Conservation (phyloP, 192 early-diverging fungal genomes). For the Podochytrium sp. region DNA sequence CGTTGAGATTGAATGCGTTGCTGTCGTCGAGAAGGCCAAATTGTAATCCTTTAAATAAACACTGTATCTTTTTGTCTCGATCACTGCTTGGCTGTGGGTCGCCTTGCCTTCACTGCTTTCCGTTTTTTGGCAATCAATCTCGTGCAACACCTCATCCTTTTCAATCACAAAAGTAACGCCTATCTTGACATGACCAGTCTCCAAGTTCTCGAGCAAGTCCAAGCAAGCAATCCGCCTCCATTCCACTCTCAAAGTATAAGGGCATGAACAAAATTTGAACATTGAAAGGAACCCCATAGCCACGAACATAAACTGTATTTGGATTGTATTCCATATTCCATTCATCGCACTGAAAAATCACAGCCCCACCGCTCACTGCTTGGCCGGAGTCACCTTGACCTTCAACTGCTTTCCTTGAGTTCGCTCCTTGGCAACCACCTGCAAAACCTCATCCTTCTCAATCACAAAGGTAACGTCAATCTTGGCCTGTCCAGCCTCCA, state of each 20-base stretch:
- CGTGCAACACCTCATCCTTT: conserved; percentile 40
- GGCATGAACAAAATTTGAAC: too few species aligned
- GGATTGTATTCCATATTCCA: too few species aligned
- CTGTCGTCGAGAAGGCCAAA: too few species aligned
- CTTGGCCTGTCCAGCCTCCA: conserved; percentile 45
- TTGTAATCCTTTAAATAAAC: too few species aligned
- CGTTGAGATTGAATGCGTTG: conserved; percentile 93
- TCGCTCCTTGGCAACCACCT: conserved; percentile 44
- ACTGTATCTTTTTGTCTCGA: too few species aligned
- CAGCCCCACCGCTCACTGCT: background rate
- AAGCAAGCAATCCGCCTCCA: conserved; percentile 63
- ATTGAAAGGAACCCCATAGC: too few species aligned
- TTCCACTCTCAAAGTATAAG: too few species aligned
- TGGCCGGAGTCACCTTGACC: conserved; percentile 31
- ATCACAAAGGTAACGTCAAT: conserved; percentile 52
- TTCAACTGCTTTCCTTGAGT: conserved; percentile 20
- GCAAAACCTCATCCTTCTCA: conserved; percentile 47
- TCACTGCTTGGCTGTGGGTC: conserved; percentile 7
- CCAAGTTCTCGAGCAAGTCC: conserved; percentile 52
- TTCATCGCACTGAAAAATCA: too few species aligned
- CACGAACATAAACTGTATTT: too few species aligned
- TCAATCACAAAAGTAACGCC: conserved; percentile 53
- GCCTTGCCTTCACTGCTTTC: conserved; percentile 18
- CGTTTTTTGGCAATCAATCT: conserved; percentile 36
- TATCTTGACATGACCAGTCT: conserved; percentile 40